Percentiles rank a stretch among this genome's conserved stretches.
Evolutionary conservation across 2,329 filamentous ascomycete genomes (phyloP).

Genomic region (Xylaria digitata): DNA sequence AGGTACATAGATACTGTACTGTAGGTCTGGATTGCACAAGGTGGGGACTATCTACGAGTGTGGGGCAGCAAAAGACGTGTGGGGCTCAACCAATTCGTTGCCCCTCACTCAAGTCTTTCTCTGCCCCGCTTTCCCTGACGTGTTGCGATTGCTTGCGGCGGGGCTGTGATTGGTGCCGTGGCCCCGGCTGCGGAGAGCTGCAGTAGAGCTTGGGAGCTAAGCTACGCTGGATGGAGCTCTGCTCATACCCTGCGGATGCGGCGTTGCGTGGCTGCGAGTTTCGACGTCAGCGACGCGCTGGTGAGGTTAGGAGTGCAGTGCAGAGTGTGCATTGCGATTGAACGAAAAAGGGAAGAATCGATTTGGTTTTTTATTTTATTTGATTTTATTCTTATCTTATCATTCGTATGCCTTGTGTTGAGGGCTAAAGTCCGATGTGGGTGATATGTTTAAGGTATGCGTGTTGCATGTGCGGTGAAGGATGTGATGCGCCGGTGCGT

Average conservation of each 20-base stretch:
- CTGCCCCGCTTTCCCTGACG: constrained; percentile 23
- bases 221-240: too few relatives aligned
- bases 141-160: constrained; percentile 31
- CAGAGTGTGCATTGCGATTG: constrained; percentile 5
- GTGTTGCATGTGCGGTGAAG: too few relatives aligned
- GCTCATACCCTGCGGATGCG: constrained; percentile 3
- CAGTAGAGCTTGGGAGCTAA: constrained; percentile 1
- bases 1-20: too few relatives aligned
- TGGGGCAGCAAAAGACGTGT: too few relatives aligned
- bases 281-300: background rate
- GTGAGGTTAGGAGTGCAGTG: too few relatives aligned
- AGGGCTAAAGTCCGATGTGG: background rate
- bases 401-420: background rate
- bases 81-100: background rate
- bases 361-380: background rate
- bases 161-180: constrained; percentile 22
- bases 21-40: too few relatives aligned
- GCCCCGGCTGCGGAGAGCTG: background rate
- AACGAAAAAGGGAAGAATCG: background rate
- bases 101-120: constrained; percentile 17
- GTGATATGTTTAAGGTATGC: too few relatives aligned
- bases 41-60: too few relatives aligned
- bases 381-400: too few relatives aligned
- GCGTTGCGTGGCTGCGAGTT: constrained; percentile 24
- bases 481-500: background rate